Evolutionary conservation across 352 stramenopile genomes (phyloP).

Genomic region (Phytophthora macrochlamydospora): DNA sequence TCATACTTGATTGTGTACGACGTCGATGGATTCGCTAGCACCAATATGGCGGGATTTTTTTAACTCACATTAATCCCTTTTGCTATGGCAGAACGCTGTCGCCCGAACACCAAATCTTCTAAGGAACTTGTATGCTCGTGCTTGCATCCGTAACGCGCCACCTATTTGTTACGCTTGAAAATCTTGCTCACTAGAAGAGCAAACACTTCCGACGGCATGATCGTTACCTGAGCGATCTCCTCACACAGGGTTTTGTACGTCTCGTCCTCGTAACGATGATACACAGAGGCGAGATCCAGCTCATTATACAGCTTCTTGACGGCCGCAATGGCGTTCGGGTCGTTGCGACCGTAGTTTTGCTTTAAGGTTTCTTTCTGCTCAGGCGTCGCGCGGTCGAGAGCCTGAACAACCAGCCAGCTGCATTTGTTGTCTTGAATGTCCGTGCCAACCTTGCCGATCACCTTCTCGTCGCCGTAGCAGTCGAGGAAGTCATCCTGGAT

Average conservation of each 20-base stretch:
- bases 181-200: slow-evolving; percentile 95
- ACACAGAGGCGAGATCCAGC: slow-evolving; percentile 88
- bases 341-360: slow-evolving; percentile 93
- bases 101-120: background rate
- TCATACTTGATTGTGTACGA: too few species aligned
- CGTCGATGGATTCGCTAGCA: too few species aligned
- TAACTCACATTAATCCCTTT: too few species aligned
- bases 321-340: slow-evolving; percentile 71
- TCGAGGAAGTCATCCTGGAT: slow-evolving; percentile 99
- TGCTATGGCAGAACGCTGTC: too few species aligned
- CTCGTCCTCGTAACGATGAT: slow-evolving; percentile 95
- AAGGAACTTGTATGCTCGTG: background rate
- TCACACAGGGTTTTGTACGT: slow-evolving; percentile 85
- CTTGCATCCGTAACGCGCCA: too few species aligned
- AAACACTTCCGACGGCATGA: slow-evolving; percentile 93
- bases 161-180: slow-evolving; percentile 97
- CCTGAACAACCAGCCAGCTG: slow-evolving; percentile 98
- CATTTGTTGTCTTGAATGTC: slow-evolving; percentile 99
- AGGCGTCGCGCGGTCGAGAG: slow-evolving; percentile 70
- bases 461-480: slow-evolving; percentile 94
- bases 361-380: slow-evolving; percentile 88
- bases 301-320: slow-evolving; percentile 96
- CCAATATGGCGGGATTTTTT: too few species aligned
- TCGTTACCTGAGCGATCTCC: slow-evolving; percentile 79
- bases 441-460: slow-evolving; percentile 96